phyloP scores from a whole-genome alignment of 2,329 filamentous ascomycete species.

The Leptographium galeiforme region DNA sequence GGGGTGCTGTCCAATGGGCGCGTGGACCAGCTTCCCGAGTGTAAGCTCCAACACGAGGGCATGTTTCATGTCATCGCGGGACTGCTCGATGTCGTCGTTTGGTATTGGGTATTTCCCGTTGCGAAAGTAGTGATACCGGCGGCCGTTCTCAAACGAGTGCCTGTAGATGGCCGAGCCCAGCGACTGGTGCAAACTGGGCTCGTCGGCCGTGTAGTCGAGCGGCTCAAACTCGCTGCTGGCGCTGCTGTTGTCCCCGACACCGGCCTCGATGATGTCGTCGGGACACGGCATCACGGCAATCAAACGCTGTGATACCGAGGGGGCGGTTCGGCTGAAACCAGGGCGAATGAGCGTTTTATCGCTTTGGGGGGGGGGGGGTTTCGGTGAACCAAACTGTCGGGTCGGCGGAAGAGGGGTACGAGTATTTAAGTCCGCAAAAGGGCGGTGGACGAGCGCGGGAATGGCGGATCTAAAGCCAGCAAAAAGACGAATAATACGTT shows the following conservation, averaged over 20 bases:
- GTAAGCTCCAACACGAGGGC: slow-evolving; percentile 19
- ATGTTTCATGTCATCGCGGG: slow-evolving; percentile 20
- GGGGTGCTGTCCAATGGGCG: slow-evolving; percentile 4
- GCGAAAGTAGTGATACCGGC: slow-evolving; percentile 16
- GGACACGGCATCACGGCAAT: background rate
- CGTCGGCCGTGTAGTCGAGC: background rate
- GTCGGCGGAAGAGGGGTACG: background rate
- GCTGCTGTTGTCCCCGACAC: background rate
- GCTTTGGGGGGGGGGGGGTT: background rate
- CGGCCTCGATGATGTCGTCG: background rate
- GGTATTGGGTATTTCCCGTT: slow-evolving; percentile 15
- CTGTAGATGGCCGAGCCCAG: slow-evolving; percentile 8
- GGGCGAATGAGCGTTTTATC: background rate
- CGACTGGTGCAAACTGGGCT: background rate
- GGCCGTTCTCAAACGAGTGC: slow-evolving; percentile 7
- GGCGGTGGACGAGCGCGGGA: background rate
- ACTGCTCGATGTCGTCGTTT: slow-evolving; percentile 17
- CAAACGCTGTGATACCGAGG: background rate
- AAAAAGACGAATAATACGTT: background rate
- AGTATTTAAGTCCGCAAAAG: background rate
- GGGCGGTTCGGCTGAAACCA: background rate
- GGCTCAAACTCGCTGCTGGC: slow-evolving; percentile 2
- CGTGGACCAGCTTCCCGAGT: slow-evolving; percentile 1
- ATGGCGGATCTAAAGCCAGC: background rate
- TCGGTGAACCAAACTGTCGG: slow-evolving; percentile 4